Evolutionary conservation across 2,329 filamentous ascomycete species (phyloP).

Genomic region (Nigrospora sphaerica): DNA sequence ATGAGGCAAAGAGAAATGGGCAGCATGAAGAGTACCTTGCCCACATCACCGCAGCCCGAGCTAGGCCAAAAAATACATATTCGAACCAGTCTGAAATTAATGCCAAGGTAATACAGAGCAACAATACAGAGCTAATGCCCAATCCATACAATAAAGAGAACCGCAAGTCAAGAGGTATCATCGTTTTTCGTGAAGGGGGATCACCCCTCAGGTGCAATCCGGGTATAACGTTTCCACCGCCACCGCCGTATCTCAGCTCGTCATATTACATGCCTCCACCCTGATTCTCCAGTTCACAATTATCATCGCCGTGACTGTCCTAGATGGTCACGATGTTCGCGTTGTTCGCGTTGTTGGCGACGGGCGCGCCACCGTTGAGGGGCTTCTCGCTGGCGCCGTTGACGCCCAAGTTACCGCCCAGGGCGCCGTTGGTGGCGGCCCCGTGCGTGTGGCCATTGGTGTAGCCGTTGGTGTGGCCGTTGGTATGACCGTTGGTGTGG

Average conservation of each 20-base stretch:
- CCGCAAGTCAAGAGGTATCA: slow-evolving; percentile 2
- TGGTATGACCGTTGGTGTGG: background rate
- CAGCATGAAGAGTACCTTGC: no score
- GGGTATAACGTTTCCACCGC: slow-evolving; percentile 1
- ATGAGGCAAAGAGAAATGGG: no score
- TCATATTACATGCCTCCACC: background rate
- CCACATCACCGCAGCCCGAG: no score
- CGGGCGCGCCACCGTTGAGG: background rate
- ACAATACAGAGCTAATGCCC: no score
- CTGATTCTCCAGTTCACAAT: background rate
- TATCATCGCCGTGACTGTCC: background rate
- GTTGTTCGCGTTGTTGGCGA: background rate
- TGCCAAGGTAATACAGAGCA: no score
- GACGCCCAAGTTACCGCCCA: background rate
- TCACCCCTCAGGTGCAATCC: background rate
- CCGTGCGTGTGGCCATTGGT: background rate
- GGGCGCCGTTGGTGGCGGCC: background rate
- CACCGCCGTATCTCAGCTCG: background rate
- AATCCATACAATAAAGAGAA: background rate
- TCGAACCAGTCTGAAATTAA: no score
- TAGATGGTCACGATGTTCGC: slow-evolving; percentile 1
- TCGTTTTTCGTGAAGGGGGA: background rate
- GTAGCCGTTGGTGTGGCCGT: background rate
- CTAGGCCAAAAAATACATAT: no score
- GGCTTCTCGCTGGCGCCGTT: background rate